phyloP scores from a whole-genome alignment of 176 grass and related monocot genomes.

The Aegilops bicornis region DNA sequence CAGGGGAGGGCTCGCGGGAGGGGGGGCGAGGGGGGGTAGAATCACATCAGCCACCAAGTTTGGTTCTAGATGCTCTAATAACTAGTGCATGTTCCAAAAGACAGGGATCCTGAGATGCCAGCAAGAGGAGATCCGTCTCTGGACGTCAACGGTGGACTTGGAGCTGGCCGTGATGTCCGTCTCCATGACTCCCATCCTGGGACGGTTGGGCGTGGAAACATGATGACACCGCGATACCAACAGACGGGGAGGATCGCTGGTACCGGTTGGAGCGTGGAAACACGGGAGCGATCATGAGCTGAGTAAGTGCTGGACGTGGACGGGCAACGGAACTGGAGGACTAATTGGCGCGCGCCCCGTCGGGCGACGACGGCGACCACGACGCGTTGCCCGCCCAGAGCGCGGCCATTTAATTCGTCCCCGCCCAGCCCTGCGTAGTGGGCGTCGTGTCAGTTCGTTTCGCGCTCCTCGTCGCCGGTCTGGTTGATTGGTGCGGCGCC shows the following conservation, averaged over 20 bases:
- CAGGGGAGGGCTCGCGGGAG: too few relatives aligned
- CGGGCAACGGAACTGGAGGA: background rate
- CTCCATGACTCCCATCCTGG: background rate
- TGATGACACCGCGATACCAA: background rate
- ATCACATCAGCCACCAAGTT: too few relatives aligned
- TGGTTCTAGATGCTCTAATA: too few relatives aligned
- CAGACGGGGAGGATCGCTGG: background rate
- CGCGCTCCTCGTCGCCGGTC: background rate
- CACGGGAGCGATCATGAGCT: background rate
- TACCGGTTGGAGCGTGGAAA: background rate
- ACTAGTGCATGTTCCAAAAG: too few relatives aligned
- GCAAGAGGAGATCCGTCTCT: background rate
- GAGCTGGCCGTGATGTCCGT: too few relatives aligned
- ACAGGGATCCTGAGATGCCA: background rate
- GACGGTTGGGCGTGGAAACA: constrained; percentile 1
- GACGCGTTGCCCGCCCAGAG: background rate
- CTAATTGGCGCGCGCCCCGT: background rate
- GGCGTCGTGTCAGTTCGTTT: background rate
- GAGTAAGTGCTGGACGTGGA: background rate
- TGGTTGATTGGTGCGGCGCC: background rate
- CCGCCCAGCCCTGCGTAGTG: background rate
- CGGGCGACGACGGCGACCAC: background rate
- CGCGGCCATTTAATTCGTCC: background rate
- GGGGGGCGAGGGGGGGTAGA: too few relatives aligned
- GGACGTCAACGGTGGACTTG: background rate